A percentile compares a stretch with the other conserved stretches of the same genome.
Evolutionary conservation across 495 filamentous ascomycete genomes (phyloP).

Genomic region (Cercophora newfieldiana): DNA sequence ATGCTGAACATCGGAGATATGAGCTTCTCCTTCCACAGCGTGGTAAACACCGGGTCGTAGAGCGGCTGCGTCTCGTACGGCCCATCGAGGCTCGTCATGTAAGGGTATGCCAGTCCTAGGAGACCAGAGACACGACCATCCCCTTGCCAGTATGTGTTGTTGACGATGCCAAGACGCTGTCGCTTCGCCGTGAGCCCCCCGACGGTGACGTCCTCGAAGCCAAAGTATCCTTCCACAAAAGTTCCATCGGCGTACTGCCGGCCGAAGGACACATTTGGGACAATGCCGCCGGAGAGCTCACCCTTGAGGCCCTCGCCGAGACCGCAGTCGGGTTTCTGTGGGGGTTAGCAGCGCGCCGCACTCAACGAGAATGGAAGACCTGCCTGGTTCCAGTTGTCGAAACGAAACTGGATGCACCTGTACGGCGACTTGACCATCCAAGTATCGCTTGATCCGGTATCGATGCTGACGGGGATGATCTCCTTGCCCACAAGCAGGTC

Average conservation of each 20-base stretch:
- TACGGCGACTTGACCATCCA: conserved; percentile 55
- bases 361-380: not conserved
- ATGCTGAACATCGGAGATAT: conserved; percentile 57
- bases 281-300: conserved; percentile 39
- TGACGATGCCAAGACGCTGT: conserved; percentile 55
- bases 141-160: conserved; percentile 49
- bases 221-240: conserved; percentile 53
- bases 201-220: conserved; percentile 53
- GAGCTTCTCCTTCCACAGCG: conserved; percentile 51
- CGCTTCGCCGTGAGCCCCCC: conserved; percentile 48
- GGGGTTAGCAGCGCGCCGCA: not conserved
- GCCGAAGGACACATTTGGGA: conserved; percentile 52
- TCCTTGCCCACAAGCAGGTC: conserved; percentile 43
- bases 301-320: conserved; percentile 49
- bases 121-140: conserved; percentile 52
- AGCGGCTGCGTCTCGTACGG: conserved; percentile 25
- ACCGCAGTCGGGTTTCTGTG: conserved; percentile 42
- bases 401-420: conserved; percentile 44
- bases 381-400: conserved; percentile 17
- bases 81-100: conserved; percentile 38
- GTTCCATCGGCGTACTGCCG: conserved; percentile 59
- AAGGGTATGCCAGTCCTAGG: conserved; percentile 61
- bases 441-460: conserved; percentile 64
- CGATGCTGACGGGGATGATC: conserved; percentile 54
- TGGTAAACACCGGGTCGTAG: conserved; percentile 59